Evolutionary conservation across 2,329 filamentous ascomycete species (phyloP).

Genomic region (Beauveria sp.): DNA sequence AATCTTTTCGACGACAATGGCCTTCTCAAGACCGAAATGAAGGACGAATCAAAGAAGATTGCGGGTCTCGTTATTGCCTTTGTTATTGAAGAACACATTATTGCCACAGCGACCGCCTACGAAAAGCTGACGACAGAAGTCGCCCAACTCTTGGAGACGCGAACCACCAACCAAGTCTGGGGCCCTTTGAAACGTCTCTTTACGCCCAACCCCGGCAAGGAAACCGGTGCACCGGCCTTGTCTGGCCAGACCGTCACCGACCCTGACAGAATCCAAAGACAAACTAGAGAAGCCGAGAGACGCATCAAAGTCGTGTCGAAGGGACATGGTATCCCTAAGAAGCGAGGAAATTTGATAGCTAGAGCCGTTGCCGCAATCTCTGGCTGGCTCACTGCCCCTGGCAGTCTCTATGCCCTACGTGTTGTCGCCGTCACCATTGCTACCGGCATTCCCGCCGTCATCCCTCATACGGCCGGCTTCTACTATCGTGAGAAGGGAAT

Average conservation of each 20-base stretch:
- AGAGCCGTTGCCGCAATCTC: conserved; percentile 23
- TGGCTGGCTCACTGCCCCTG: conserved; percentile 34
- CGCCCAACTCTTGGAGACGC: conserved; percentile 26
- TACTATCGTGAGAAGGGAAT: conserved; percentile 45
- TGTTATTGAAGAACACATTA: conserved; percentile 39
- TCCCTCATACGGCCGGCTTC: conserved; percentile 38
- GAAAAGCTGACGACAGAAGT: conserved; percentile 31
- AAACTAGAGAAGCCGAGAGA: not conserved
- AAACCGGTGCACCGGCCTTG: conserved; percentile 16
- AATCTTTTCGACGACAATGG: conserved; percentile 36
- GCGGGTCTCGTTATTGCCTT: conserved; percentile 37
- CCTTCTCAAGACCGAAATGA: conserved; percentile 22
- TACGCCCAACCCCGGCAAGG: conserved; percentile 21
- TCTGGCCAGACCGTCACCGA: conserved; percentile 18
- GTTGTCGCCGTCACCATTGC: conserved; percentile 41
- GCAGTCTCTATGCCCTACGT: conserved; percentile 39
- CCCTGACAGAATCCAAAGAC: conserved; percentile 9
- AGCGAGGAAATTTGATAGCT: conserved; percentile 15
- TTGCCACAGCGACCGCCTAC: conserved; percentile 18
- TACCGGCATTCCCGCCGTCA: conserved; percentile 31
- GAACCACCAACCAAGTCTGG: conserved; percentile 32
- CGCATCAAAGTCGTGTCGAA: conserved; percentile 5
- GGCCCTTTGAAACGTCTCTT: conserved; percentile 31
- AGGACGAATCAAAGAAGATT: conserved; percentile 21
- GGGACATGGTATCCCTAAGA: conserved; percentile 2